These are phyloP conservation scores for Saprolegnia diclina DNA, from an alignment of 352 stramenopile genomes.

Conservation along the genomic window DNA sequence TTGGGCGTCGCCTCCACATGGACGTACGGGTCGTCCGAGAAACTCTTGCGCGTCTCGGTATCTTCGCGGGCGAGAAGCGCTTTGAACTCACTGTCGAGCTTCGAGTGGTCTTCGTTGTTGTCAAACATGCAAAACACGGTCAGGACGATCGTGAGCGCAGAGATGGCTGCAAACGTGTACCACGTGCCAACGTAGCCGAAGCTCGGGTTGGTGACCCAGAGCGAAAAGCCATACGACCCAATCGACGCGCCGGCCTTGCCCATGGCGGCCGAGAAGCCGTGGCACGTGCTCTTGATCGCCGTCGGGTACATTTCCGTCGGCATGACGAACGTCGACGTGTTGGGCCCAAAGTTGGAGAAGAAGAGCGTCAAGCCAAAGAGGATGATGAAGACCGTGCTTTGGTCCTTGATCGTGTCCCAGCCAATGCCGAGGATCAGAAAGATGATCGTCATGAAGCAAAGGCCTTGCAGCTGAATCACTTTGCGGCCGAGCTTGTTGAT, in stretches of 20 bases:
- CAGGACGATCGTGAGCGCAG: slow-evolving; percentile 42
- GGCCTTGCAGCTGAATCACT: slow-evolving; percentile 33
- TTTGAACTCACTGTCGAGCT: slow-evolving; percentile 59
- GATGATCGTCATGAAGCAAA: slow-evolving; percentile 29
- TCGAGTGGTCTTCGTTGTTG: slow-evolving; percentile 46
- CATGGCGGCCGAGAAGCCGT: slow-evolving; percentile 80
- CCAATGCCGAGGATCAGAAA: slow-evolving; percentile 29
- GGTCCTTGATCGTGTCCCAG: slow-evolving; percentile 27
- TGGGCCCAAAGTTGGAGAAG: slow-evolving; percentile 42
- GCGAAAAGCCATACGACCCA: slow-evolving; percentile 55
- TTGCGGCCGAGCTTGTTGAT: slow-evolving; percentile 36
- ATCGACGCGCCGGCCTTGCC: slow-evolving; percentile 84
- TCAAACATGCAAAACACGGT: slow-evolving; percentile 66
- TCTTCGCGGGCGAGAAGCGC: slow-evolving; percentile 22
- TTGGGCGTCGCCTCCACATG: not conserved
- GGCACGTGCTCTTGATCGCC: slow-evolving; percentile 77
- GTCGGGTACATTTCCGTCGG: slow-evolving; percentile 85
- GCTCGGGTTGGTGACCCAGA: slow-evolving; percentile 52
- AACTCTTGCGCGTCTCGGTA: slow-evolving; percentile 11
- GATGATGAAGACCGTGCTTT: slow-evolving; percentile 29
- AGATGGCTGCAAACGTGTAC: slow-evolving; percentile 54
- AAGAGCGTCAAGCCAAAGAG: slow-evolving; percentile 38
- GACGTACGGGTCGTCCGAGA: not conserved
- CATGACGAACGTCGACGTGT: slow-evolving; percentile 79
- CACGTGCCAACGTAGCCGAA: slow-evolving; percentile 55